Percentiles rank a stretch among this genome's conserved stretches.
phyloP scores from a whole-genome alignment of 2,329 filamentous ascomycete species.

The Lithohypha guttulata region DNA sequence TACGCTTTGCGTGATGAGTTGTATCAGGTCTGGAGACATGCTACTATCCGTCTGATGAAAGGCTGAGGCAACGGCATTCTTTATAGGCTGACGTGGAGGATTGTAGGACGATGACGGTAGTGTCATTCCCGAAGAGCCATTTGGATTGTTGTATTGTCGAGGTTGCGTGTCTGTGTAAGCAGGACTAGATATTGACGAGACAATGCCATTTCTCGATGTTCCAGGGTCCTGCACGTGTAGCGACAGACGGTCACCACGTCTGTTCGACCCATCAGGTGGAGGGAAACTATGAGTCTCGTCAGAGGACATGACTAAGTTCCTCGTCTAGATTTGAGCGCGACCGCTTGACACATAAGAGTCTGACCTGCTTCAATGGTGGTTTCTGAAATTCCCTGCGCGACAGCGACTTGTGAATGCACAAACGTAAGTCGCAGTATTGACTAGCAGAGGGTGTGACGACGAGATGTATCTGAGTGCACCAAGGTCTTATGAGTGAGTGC shows the following conservation, averaged over 20 bases:
- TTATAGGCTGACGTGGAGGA: constrained; percentile 37
- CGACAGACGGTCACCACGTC: background rate
- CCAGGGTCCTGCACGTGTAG: background rate
- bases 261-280: background rate
- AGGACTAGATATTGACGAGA: background rate
- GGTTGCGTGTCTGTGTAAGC: constrained; percentile 12
- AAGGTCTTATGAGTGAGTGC: constrained; percentile 1
- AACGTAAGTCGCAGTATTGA: no score
- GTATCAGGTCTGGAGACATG: constrained; percentile 51
- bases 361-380: no score
- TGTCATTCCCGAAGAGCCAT: constrained; percentile 11
- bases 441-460: no score
- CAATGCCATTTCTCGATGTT: background rate
- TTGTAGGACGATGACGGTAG: constrained; percentile 12
- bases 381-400: no score
- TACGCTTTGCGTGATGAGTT: constrained; percentile 44
- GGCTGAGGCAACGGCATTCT: constrained; percentile 47
- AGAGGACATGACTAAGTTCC: constrained; percentile 4
- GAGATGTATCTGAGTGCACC: constrained; percentile 2
- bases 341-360: no score
- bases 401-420: no score
- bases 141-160: constrained; percentile 13
- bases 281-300: constrained; percentile 1
- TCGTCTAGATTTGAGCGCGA: no score
- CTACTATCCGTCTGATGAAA: constrained; percentile 31